phyloP scores from a whole-genome alignment of 805 yeast genomes.

The Candida maris region DNA sequence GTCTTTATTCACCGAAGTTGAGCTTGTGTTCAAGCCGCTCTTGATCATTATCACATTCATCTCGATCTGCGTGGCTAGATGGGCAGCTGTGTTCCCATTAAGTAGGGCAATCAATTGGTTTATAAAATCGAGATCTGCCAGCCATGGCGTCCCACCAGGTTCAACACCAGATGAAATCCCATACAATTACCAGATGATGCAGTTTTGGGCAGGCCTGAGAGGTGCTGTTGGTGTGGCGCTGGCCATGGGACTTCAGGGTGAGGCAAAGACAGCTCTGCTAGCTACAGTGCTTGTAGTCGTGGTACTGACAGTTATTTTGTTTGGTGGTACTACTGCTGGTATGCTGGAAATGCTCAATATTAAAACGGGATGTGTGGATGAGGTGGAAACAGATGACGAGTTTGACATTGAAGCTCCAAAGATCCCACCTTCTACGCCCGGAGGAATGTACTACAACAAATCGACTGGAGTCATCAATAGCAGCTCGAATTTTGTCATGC shows the following conservation, averaged over 20 bases:
- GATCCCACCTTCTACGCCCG: conserved; percentile 19
- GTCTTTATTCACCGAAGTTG: conserved; percentile 93
- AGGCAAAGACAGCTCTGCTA: conserved; percentile 76
- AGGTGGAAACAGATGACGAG: conserved; percentile 85
- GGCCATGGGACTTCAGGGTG: conserved; percentile 97
- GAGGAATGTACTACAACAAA: conserved; percentile 2
- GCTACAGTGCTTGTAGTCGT: conserved; percentile 97
- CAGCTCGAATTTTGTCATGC: conserved; percentile 11
- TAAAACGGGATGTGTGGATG: conserved; percentile 85
- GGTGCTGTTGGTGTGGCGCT: conserved; percentile 99
- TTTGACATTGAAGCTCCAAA: conserved; percentile 81
- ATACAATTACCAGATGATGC: conserved; percentile 96
- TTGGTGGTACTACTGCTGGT: conserved; percentile 98
- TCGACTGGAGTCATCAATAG: conserved; percentile 3
- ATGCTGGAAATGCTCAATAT: conserved; percentile 95
- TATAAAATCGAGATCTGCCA: conserved; percentile 54
- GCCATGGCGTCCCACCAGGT: conserved; percentile 37
- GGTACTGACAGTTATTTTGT: conserved; percentile 89
- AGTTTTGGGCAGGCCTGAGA: conserved; percentile 98
- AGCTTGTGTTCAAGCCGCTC: conserved; percentile 89
- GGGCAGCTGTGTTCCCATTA: conserved; percentile 96
- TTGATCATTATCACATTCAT: conserved; percentile 85
- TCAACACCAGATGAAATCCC: conserved; percentile 81
- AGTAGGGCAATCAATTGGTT: conserved; percentile 81
- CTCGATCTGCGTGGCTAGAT: conserved; percentile 90